phyloP scores from a whole-genome alignment of 2,329 filamentous ascomycete species.

The Venturiaceae sp. region DNA sequence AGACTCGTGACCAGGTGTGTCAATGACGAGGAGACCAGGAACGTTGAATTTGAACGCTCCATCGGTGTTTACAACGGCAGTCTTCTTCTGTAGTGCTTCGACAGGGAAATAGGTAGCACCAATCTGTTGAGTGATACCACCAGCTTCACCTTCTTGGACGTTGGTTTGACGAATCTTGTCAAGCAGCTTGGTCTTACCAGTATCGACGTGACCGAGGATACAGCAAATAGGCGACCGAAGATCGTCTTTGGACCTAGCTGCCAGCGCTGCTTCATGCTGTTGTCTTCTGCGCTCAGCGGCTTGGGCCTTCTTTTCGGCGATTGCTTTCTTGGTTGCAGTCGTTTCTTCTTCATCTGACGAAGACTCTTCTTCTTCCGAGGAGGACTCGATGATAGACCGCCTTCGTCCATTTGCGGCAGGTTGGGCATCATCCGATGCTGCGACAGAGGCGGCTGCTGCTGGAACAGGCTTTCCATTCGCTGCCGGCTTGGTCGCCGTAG shows the following conservation, averaged over 20 bases:
- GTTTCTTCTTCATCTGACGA: constrained; percentile 58
- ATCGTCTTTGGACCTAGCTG: constrained; percentile 85
- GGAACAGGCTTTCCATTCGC: constrained; percentile 16
- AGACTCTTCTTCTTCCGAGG: constrained; percentile 38
- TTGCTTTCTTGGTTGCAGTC: constrained; percentile 63
- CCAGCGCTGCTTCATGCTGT: constrained; percentile 83
- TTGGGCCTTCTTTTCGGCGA: constrained; percentile 73
- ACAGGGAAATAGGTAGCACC: constrained; percentile 98
- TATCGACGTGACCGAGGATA: constrained; percentile 99
- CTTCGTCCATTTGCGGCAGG: constrained; percentile 20
- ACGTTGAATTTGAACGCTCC: constrained; percentile 93
- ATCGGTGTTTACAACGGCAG: constrained; percentile 84
- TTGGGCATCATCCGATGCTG: constrained; percentile 1
- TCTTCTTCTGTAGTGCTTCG: constrained; percentile 88
- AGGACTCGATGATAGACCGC: constrained; percentile 25
- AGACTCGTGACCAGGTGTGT: constrained; percentile 99
- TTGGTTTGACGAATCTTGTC: constrained; percentile 99
- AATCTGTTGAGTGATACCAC: constrained; percentile 99
- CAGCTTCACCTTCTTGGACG: constrained; percentile 96
- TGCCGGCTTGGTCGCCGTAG: constrained; percentile 59
- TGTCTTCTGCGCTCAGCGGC: constrained; percentile 81
- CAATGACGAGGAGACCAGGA: constrained; percentile 90
- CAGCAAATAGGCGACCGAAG: constrained; percentile 97
- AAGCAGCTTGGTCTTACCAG: constrained; percentile 97
- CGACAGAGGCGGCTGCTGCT: constrained; percentile 11